phyloP scores from a whole-genome alignment of 495 filamentous ascomycete species.

The Lasiosphaeris hirsuta region DNA sequence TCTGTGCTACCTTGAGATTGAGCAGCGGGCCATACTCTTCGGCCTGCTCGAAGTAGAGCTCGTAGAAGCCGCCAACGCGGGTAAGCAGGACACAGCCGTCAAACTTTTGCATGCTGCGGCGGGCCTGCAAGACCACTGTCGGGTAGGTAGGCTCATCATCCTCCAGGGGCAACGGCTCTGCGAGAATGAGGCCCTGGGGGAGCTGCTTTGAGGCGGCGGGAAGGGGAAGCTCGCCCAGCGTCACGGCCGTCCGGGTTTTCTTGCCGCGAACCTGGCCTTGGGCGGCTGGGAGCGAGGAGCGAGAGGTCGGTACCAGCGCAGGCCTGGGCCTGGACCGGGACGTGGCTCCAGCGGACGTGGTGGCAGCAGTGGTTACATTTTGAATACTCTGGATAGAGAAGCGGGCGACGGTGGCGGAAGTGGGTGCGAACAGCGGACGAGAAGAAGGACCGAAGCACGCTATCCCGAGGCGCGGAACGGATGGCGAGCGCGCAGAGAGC shows the following conservation, averaged over 20 bases:
- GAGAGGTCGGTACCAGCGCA: no score
- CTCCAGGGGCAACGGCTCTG: constrained; percentile 25
- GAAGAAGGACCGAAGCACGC: constrained; percentile 21
- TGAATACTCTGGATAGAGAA: constrained; percentile 13
- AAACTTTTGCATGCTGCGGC: constrained; percentile 86
- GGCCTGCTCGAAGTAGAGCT: constrained; percentile 93
- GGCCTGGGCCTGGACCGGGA: constrained; percentile 8
- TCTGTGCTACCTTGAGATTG: constrained; percentile 82
- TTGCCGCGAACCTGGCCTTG: constrained; percentile 29
- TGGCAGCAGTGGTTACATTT: constrained; percentile 22
- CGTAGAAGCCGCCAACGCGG: constrained; percentile 91
- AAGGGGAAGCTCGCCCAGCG: constrained; percentile 47
- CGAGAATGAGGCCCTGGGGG: constrained; percentile 54
- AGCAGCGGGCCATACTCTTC: constrained; percentile 81
- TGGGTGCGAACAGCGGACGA: constrained; percentile 8
- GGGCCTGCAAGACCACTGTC: constrained; percentile 83
- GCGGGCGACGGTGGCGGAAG: constrained; percentile 27
- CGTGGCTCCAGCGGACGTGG: background rate
- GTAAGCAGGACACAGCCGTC: constrained; percentile 86
- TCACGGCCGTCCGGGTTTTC: constrained; percentile 52
- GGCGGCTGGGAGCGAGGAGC: constrained; percentile 1
- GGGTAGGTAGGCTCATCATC: constrained; percentile 67
- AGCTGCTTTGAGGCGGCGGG: constrained; percentile 25
- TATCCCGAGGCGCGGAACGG: constrained; percentile 23
- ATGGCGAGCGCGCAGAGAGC: constrained; percentile 24